Evolutionary conservation across 2,329 filamentous ascomycete species (phyloP).

Genomic region (Penicillium aurantiogriseum): DNA sequence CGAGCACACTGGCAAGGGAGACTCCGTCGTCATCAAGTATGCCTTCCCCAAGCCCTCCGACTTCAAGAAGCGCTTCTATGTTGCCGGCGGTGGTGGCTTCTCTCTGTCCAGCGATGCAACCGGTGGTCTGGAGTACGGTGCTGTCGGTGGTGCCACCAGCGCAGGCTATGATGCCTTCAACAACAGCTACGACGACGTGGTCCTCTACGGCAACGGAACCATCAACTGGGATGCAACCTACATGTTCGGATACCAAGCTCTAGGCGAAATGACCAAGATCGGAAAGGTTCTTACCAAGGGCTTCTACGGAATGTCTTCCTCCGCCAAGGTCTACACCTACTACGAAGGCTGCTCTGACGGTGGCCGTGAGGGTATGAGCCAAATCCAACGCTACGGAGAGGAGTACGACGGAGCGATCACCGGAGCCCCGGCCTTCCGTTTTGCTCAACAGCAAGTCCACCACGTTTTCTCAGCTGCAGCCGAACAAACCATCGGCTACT

Average conservation of each 20-base stretch:
- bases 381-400: slow-evolving; percentile 52
- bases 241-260: slow-evolving; percentile 48
- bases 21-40: slow-evolving; percentile 39
- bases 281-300: slow-evolving; percentile 47
- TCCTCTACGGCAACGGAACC: slow-evolving; percentile 50
- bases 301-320: slow-evolving; percentile 38
- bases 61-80: slow-evolving; percentile 49
- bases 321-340: slow-evolving; percentile 43
- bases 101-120: slow-evolving; percentile 40
- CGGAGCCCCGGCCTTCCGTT: slow-evolving; percentile 50
- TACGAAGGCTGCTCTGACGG: slow-evolving; percentile 58
- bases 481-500: slow-evolving; percentile 44
- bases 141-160: slow-evolving; percentile 43
- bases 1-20: slow-evolving; percentile 43
- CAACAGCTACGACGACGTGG: slow-evolving; percentile 37
- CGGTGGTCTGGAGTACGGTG: slow-evolving; percentile 45
- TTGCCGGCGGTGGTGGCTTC: slow-evolving; percentile 48
- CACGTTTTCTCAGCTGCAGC: slow-evolving; percentile 43
- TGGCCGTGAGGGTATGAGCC: slow-evolving; percentile 53
- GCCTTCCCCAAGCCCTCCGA: slow-evolving; percentile 37
- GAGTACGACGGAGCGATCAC: slow-evolving; percentile 49
- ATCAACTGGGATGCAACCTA: slow-evolving; percentile 36
- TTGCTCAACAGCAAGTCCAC: slow-evolving; percentile 45
- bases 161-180: slow-evolving; percentile 48
- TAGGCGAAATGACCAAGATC: slow-evolving; percentile 52